Percentiles rank a stretch among this genome's conserved stretches.
Conservation (phyloP, 73 alveolate genomes). For the Blepharisma stoltei region DNA sequence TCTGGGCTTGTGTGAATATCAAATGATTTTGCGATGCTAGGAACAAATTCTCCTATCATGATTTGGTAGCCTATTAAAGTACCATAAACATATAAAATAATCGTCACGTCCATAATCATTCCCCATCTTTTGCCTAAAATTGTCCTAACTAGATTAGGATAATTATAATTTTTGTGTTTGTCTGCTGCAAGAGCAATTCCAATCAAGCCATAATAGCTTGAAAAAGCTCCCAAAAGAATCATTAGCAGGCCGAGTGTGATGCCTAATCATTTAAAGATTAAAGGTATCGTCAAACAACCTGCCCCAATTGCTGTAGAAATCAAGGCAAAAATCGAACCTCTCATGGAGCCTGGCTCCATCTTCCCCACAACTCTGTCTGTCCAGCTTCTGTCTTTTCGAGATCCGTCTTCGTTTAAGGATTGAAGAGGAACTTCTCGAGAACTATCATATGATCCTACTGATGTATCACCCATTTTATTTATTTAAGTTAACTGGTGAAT, state of each 20-base stretch:
- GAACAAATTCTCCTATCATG: constrained; percentile 16
- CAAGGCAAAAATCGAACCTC: constrained; percentile 19
- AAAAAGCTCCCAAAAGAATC: neutral
- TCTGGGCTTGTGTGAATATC: neutral
- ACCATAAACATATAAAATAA: constrained; percentile 9
- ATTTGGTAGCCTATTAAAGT: constrained; percentile 20
- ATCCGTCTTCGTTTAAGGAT: too few species aligned
- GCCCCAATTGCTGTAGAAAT: constrained; percentile 24
- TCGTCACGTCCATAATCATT: neutral
- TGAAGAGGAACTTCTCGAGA: too few species aligned
- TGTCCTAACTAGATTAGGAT: neutral
- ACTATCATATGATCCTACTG: too few species aligned
- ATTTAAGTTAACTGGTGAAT: too few species aligned
- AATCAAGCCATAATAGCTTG: neutral
- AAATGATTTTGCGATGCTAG: constrained; percentile 9
- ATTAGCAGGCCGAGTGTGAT: neutral
- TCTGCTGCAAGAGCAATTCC: constrained; percentile 3
- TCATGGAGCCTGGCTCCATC: constrained; percentile 15
- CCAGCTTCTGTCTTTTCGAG: neutral
- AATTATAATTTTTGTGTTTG: neutral
- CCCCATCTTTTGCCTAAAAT: neutral
- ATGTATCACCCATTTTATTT: too few species aligned
- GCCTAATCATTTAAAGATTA: neutral
- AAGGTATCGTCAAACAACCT: constrained; percentile 26
- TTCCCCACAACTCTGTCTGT: neutral